phyloP scores from a whole-genome alignment of 345 rosid genomes.

The Pugionium dolabratum region DNA sequence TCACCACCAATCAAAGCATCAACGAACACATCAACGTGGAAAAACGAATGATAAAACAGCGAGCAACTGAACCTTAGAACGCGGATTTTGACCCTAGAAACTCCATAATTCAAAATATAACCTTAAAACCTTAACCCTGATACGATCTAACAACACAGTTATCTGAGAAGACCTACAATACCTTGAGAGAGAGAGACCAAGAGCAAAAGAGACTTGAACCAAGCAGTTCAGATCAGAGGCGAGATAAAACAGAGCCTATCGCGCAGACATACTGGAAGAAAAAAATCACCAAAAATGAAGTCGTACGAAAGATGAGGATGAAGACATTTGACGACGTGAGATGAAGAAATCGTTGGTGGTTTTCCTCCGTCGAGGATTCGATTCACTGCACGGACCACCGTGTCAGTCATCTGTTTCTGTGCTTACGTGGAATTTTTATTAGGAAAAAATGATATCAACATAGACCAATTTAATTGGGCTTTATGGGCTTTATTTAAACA shows the following conservation, averaged over 20 bases:
- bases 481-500: conserved; percentile 12
- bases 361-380: conserved; percentile 42
- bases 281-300: background rate
- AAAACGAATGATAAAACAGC: conserved; percentile 13
- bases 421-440: conserved; percentile 44
- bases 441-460: background rate
- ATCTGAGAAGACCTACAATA: conserved; percentile 13
- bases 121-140: conserved; percentile 26
- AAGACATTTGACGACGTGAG: conserved; percentile 30
- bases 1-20: conserved; percentile 25
- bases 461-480: conserved; percentile 28
- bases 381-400: conserved; percentile 43
- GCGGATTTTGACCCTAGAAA: conserved; percentile 10
- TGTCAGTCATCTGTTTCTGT: conserved; percentile 45
- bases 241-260: conserved; percentile 20
- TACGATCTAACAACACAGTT: conserved; percentile 20
- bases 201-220: conserved; percentile 25
- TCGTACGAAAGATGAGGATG: conserved; percentile 29
- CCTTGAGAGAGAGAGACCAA: conserved; percentile 26
- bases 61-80: conserved; percentile 8
- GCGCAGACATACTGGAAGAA: background rate
- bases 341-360: conserved; percentile 35
- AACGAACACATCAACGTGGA: conserved; percentile 3
- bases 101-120: conserved; percentile 20
- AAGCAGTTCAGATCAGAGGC: conserved; percentile 21